phyloP scores from a whole-genome alignment of 495 filamentous ascomycete genomes.

The Mytilinidion resinicola region DNA sequence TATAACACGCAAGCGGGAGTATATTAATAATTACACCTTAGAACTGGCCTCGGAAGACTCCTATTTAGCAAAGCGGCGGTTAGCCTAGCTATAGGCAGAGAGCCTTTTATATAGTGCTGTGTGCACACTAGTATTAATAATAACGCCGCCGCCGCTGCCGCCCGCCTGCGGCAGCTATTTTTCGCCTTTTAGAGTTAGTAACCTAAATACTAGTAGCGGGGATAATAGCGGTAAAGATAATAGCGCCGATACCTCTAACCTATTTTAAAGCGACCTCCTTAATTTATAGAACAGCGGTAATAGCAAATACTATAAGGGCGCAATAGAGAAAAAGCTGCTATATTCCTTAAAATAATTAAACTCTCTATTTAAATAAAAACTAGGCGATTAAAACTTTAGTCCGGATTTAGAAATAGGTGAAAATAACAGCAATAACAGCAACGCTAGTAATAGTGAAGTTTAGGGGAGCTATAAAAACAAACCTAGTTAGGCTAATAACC shows the following conservation, averaged over 20 bases:
- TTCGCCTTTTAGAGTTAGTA: slow-evolving; percentile 2
- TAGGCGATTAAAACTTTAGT: background rate
- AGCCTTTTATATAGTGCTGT: background rate
- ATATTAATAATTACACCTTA: background rate
- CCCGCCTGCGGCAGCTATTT: background rate
- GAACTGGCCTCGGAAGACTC: background rate
- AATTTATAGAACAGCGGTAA: too few species aligned
- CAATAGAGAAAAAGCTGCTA: background rate
- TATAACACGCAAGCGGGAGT: background rate
- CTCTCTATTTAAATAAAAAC: slow-evolving; percentile 4
- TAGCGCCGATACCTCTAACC: background rate
- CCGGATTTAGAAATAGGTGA: background rate
- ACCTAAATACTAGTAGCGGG: background rate
- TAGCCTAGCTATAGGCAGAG: background rate
- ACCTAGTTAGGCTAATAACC: slow-evolving; percentile 4
- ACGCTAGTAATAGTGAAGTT: slow-evolving; percentile 2
- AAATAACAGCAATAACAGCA: background rate
- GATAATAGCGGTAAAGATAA: slow-evolving; percentile 3
- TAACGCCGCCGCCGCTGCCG: background rate
- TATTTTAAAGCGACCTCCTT: background rate
- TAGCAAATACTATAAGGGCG: background rate
- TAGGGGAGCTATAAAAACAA: slow-evolving; percentile 8
- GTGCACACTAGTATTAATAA: background rate
- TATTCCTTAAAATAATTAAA: slow-evolving; percentile 4
- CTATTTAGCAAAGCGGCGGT: background rate